Evolutionary conservation across 1,139 yeast genomes (phyloP), one percentile per base, ranked within the genome.

Genomic region (Sugiyamaella paludigena): DNA sequence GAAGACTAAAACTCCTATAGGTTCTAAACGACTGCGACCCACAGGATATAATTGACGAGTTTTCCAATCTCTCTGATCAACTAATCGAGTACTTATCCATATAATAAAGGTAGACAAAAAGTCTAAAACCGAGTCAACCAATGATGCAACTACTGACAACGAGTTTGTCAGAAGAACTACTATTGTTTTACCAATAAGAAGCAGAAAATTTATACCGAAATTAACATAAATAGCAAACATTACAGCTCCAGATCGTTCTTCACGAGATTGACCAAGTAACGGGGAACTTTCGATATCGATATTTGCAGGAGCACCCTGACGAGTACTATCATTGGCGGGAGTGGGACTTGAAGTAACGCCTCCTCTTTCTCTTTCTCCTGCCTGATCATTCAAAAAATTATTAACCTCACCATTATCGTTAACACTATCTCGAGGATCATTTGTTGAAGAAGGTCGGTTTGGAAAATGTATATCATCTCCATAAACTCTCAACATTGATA

Each of bases 21-120:
- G 95, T 60, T 85, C 94, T 41, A 86, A 69, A 51, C 91, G 76
- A 38, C 82, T 76, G 39, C 87, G 72, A 2, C 94, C 94, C 7
- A 85, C 81, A 0, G 94, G 95, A 56, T 80, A 78, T 32, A 65
- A 52, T 41, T 62, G 66, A 43, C 57, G 59, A 2, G 70, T 71
- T 45, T 72, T 71, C 79, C 81, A 74, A 57, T 80, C 80, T 30
- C 76, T 72, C 35, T 74, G 73, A n/a, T 75, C 77, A 1, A 86
- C 78, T 38, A 86, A 70, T 52, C 75, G 68, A 55, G 84, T 81
- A 46, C 87, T 80, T 36, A 79, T 65, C 70, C 76, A 85, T 40
- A 86, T 85, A 55, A 86, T 85, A 53, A 84, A 72, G 0, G 94
- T 85, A 5, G 92, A 84, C 50, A 86, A 67, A 50, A 86, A 82